These are phyloP conservation scores for Geum urbanum DNA, from an alignment of 306 rosid genomes.

Conservation along the genomic window DNA sequence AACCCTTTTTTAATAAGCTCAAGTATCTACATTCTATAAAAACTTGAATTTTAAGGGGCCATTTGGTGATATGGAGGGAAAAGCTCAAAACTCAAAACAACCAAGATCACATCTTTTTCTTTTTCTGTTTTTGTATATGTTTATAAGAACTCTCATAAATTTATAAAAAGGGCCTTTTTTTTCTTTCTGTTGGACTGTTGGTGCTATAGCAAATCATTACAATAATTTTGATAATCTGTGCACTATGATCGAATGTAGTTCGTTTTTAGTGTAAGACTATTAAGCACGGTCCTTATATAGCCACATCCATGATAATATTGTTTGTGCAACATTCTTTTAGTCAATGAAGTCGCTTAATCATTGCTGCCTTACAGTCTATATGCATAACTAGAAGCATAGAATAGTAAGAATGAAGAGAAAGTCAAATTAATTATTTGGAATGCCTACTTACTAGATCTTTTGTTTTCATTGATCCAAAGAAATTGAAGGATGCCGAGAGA, in stretches of 20 bases:
- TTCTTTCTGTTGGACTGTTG: neutral
- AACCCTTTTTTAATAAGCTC: neutral
- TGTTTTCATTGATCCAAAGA: slow-evolving; percentile 41
- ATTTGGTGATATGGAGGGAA: neutral
- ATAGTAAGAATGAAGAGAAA: neutral
- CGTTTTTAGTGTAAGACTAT: neutral
- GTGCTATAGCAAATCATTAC: neutral
- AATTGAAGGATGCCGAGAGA: slow-evolving; percentile 72
- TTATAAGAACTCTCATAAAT: too few relatives aligned
- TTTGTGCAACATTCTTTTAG: too few relatives aligned
- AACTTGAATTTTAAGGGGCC: neutral
- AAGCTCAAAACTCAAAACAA: neutral
- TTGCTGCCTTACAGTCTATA: too few relatives aligned
- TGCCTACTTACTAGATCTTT: slow-evolving; percentile 3
- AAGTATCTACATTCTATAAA: too few relatives aligned
- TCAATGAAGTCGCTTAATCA: too few relatives aligned
- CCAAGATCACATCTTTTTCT: neutral
- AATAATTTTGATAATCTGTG: neutral
- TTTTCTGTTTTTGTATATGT: neutral
- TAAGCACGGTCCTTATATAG: too few relatives aligned
- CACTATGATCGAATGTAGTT: neutral
- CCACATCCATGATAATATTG: too few relatives aligned
- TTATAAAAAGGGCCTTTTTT: neutral
- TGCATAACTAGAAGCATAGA: too few relatives aligned
- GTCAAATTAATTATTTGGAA: neutral